Base-by-base conservation (phyloP, 2,329 filamentous ascomycete genomes). In the Ceratocystis variospora region DNA sequence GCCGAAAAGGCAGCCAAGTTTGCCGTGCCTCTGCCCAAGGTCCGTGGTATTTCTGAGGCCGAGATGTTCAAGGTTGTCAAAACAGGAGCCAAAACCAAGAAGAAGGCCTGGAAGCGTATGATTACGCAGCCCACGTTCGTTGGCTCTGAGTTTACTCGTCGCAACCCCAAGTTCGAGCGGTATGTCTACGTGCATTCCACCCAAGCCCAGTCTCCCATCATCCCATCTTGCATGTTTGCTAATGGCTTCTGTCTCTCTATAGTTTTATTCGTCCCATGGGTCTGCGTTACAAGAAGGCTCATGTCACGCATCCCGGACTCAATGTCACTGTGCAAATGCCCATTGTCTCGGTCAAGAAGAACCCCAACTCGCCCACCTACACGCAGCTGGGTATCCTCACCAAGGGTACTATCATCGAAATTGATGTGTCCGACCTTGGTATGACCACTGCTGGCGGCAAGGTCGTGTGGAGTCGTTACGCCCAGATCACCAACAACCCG, bases 21-120 rank as follows among this genome's bases (percentile, higher is more conserved):
- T 75, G 84, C 83, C 41, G 94, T 97, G 48, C 94, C 94, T 1
- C 76, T 99, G 73, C 94, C 94, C 45, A 96, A 96, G 79, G 94
- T 97, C 57, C 85, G 89, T 73, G 93, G 90, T 70, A 96, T 97
- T 71, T 86, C 84, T 71, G 93, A 97, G 79, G 90, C 96, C 81
- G 93, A 96, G 79, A 93, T 96, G 88, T 97, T 97, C 81, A 93
- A 90, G 78, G 92, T 96, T 15, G 86, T 97, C 73, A 91, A 91
- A 79, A 97, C 93, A 41, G 93, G 94, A 72, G 95, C 95, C 84
- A 96, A 96, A 82, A 90, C 87, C 1, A 81, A 86, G 66, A 91
- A 95, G 83, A 95, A 94, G 81, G 81, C 81, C 67, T 83, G 87
- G 87, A 89, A 89, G 79, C 77, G 86, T 45, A 86, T 86, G 80